Evolutionary conservation across 306 rosid species (phyloP).

Genomic region (Cyamopsis tetragonoloba): DNA sequence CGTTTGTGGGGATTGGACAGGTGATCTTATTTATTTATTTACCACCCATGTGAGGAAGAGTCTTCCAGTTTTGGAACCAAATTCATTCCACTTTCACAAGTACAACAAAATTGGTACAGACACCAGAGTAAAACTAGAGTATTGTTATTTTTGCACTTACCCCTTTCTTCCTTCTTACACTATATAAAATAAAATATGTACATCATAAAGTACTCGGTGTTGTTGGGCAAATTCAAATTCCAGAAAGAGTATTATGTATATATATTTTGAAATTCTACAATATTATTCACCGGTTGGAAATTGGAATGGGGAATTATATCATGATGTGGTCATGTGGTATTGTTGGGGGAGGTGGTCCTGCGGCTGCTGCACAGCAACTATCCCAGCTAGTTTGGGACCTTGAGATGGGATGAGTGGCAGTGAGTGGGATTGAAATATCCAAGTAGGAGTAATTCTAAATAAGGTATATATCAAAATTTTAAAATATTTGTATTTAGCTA

Average conservation of each 20-base stretch:
- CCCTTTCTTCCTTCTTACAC: neutral
- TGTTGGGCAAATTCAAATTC: constrained; percentile 10
- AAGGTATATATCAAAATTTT: too few relatives aligned
- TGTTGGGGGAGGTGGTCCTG: constrained; percentile 16
- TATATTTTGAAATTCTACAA: neutral
- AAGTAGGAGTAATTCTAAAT: too few relatives aligned
- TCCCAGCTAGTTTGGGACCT: neutral
- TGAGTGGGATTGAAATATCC: too few relatives aligned
- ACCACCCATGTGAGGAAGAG: constrained; percentile 28
- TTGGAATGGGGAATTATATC: too few relatives aligned
- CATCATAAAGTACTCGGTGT: neutral
- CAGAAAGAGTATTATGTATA: neutral
- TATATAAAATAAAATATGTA: neutral
- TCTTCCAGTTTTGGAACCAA: constrained; percentile 13
- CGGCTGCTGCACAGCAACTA: neutral
- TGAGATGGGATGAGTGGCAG: neutral
- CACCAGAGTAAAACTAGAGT: neutral
- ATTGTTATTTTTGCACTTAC: neutral
- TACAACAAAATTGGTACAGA: constrained; percentile 16
- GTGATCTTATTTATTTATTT: constrained; percentile 27
- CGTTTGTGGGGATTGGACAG: constrained; percentile 22
- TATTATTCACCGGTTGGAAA: constrained; percentile 1
- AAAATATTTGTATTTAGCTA: too few relatives aligned
- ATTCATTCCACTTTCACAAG: constrained; percentile 25
- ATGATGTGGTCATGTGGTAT: neutral